A percentile compares a stretch with the other conserved stretches of the same genome.
Evolutionary conservation across 257 asterid species (phyloP).

Genomic region (Primulina tabacum): DNA sequence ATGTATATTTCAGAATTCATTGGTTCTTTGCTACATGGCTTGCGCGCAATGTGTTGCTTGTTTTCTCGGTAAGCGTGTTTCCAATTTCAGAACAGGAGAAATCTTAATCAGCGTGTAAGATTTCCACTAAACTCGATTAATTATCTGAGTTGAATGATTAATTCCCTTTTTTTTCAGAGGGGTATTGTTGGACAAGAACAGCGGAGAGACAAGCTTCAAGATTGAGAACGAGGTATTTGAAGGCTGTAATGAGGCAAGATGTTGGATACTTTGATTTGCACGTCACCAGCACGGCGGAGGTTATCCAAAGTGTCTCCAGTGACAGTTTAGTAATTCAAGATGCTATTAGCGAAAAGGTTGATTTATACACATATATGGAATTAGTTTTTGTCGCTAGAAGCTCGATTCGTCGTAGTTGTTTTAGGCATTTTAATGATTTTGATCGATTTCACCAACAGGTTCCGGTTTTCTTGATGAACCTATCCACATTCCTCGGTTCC

Average conservation of each 20-base stretch:
- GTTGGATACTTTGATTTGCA: constrained; percentile 88
- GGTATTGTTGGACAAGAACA: constrained; percentile 95
- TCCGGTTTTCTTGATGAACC: constrained; percentile 73
- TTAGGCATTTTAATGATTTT: background rate
- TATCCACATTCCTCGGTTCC: constrained; percentile 60
- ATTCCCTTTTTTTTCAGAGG: constrained; percentile 45
- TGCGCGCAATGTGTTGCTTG: constrained; percentile 70
- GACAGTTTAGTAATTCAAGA: constrained; percentile 86
- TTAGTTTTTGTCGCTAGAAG: no score
- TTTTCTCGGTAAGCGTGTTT: constrained; percentile 59
- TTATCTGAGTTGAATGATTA: background rate
- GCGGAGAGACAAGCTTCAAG: constrained; percentile 91
- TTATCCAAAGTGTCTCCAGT: constrained; percentile 70
- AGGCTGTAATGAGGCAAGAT: constrained; percentile 92
- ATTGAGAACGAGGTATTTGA: constrained; percentile 58
- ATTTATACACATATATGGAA: background rate
- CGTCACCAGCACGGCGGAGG: constrained; percentile 84
- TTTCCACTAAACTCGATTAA: constrained; percentile 4
- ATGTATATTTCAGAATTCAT: constrained; percentile 54
- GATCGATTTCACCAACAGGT: constrained; percentile 34
- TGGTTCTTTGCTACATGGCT: constrained; percentile 74
- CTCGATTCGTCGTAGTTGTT: background rate
- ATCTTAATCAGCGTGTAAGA: no score
- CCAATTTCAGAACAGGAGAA: background rate
- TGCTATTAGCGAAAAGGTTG: constrained; percentile 82